Evolutionary conservation across 805 yeast species (phyloP), one percentile per base, ranked within the genome.

Genomic region (Komagataella phaffii): DNA sequence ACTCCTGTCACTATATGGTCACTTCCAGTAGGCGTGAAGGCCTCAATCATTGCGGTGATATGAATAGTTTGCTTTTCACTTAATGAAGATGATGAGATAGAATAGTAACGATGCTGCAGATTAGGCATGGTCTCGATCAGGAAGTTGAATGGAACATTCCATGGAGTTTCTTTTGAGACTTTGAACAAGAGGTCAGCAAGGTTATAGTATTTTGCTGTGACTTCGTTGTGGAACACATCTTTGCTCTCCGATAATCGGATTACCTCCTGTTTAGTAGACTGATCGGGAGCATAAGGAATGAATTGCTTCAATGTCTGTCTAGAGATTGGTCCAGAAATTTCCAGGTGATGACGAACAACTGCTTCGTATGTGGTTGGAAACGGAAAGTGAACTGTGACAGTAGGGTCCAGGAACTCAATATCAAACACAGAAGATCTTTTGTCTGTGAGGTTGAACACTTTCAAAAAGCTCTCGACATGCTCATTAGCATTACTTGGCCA

Each of bases 41-140:
- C 77, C 71, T 93, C 98, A 46, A 91, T 96, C 50, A 90, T 95
- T 2, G 96, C 96, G 17, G 98, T 93, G 54, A 90, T 74, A 58
- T 88, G 88, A 53, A 90, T 76, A 17, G 76, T 75, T 50, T 81
- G 75, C 64, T 88, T 88, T 61, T 88, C 93, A 52, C 81, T 75
- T 51, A 80, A 66, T 1, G 95, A 83, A 4, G 96, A 88, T 1
- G 97, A 90, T 2, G 97, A 90, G 58, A 91, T 91, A 19, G 98
- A 91, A 69, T 91, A 91, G 71, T 88, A 91, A 67, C 99, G 90
- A 46, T 97, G 96, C 66, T 85, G 95, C 61, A 93, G 71, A 58
- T 81, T 86, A 46, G 89, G 78, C 55, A 93, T 66, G 30, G 84
- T 76, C 71, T 91, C 99, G 58, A 90, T 72, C 45, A 93, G 67